Base-by-base conservation (phyloP, 495 filamentous ascomycete species). In the Stereocaulon alpinum region DNA sequence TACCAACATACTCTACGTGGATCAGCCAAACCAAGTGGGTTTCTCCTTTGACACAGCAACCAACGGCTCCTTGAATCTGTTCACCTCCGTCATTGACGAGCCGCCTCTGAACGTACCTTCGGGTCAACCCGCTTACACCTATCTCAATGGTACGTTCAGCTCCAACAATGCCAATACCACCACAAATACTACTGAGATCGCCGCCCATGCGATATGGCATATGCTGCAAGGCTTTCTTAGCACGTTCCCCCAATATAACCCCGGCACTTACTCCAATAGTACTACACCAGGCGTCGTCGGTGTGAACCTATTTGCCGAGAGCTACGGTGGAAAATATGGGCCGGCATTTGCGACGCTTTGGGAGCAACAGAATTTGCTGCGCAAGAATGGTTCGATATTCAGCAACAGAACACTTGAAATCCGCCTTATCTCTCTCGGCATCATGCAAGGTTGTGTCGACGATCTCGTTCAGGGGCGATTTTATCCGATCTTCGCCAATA, bases 211-310 rank as follows among this genome's bases (percentile, higher is more conserved):
- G 17, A 74, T 84, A 37, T 89, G 84, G 82, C 82, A 88, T 63
- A 82, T 87, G 70, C 68, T 88, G 49, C 86, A 89, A 66, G 78
- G 78, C 12, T 88, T 86, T 68, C 66, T 88, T 12, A 67, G 72
- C 0, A 73, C 77, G 7, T 89, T 88, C 56, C 86, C 86, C 0
- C 78, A 86, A 67, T 86, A 87, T 67, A 83, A 81, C 30, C 74
- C 73, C 41, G 74, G 72, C 2, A 73, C 73, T 0, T 64, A 73
- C 64, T 64, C 72, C 63, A 63, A 78, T 70, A 49, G 62, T 63
- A 72, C 75, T 63, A 30, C 65, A 55, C 37, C 67, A 66, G 59
- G 71, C 58, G 49, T 76, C 58, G 67, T 74, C 48, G 61, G 73
- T 11, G 61, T 77, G 53, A 71, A 76, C 59, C 65, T 78, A 7